Base-by-base conservation (phyloP, 2,329 filamentous ascomycete species). In the Alternaria brassicae region DNA sequence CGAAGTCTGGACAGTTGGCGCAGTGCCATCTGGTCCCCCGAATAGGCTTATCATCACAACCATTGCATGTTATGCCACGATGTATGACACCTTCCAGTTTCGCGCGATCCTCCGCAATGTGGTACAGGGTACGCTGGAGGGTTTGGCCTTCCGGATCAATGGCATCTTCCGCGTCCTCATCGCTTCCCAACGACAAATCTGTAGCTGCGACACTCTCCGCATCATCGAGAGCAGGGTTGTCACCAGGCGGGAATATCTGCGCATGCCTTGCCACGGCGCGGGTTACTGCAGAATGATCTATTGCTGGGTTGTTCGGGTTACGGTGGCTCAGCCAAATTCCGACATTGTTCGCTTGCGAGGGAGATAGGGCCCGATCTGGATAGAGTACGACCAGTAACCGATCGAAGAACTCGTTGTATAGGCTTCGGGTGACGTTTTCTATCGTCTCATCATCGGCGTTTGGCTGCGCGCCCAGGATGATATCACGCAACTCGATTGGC, bases 1-100 rank as follows among this genome's bases (percentile, higher is more conserved):
- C 95, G 74, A 93, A 98, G 78, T 99, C 94, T 65, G 91, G 88
- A 75, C 95, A 99, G 80, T 99, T 98, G 69, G 93, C 89, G 78
- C 95, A 99, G 60, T 93, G 90, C 81, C 96, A 99, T 57, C 95
- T 88, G 61, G 97, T 90, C 15, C 95, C 95, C 52, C 92, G 89
- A 61, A 99, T 98, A 12, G 95, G 94, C 49, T 91, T 88, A 70
- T 91, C 88, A 55, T 91, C 91, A 70, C 95, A 99, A 49, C 88
- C 88, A 76, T 98, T 97, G 76, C 95, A 99, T 36, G 90, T 90
- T 61, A 96, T 96, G 12, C 95, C 94, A 12, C 94, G 86, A 76
- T 99, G 95, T 21, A 97, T 90, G 72, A 95, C 97, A 5, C 70
- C 68, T 32, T 71, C 94, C 51, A 91, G 86, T 56, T 89, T 87